Base-by-base conservation (phyloP, 495 filamentous ascomycete genomes). In the Pseudomonodictys pantanalensis region DNA sequence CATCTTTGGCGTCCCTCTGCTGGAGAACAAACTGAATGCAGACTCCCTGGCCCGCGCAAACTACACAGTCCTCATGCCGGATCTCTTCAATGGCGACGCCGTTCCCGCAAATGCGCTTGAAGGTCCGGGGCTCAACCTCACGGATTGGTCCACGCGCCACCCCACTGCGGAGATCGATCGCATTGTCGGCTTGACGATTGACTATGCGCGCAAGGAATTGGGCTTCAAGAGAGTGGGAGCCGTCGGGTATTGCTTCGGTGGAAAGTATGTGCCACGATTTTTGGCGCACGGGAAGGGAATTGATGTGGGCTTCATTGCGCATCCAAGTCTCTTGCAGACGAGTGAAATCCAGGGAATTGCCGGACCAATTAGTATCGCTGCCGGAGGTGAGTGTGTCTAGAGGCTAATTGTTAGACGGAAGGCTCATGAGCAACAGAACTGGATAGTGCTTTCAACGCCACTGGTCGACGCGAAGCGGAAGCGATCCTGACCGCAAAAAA, bases 11-110 rank as follows among this genome's bases (percentile, higher is more conserved):
- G 42, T 58, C 23, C 45, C 52, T 6, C 38, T 46, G 17, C 23
- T 52, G 20, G 23, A 63, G 28, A 63, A 63, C 32, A 63, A 53
- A 50, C 53, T 63, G 60, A 58, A 52, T 18, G 60, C 60, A 30
- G 60, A 63, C 22, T 57, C 52, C 15, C 11, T 63, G 3, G 60
- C 60, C n/a, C 32, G 53, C 18, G 60, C 53, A 2, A 26, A 20
- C 25, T 52, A 51, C 30, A 8, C 29, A 2, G 54, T 58, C 15
- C 51, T 63, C 11, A 38, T 58, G 35, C 60, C 60, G 2, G 60
- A 63, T 26, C 45, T 63, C 22, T 63, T 63, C 60, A 33, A 45
- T 10, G 60, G 60, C 22, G 46, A 63, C 22, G 29, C 58, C 2
- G 41, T 62, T 12, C 42, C 58, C 4, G 43, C 32, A 1, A 29